These are phyloP conservation scores for Wickerhamomyces strasburgensis DNA, from an alignment of 805 yeast species.

Conservation along the genomic window DNA sequence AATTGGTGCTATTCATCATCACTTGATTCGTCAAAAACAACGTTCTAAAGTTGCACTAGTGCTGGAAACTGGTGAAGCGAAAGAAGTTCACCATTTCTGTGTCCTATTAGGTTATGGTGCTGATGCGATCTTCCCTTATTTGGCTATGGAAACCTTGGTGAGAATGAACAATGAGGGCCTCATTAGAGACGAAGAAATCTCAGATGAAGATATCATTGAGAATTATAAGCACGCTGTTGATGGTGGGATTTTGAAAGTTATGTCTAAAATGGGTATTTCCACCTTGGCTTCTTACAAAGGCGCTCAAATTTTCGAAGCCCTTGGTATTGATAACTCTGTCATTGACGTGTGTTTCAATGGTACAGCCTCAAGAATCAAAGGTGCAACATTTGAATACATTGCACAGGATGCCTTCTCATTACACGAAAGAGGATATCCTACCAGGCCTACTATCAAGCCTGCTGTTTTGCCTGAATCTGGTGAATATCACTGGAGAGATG, in stretches of 20 bases:
- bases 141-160: slow-evolving; percentile 83
- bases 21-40: slow-evolving; percentile 90
- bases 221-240: slow-evolving; percentile 85
- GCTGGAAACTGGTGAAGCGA: slow-evolving; percentile 93
- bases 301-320: slow-evolving; percentile 96
- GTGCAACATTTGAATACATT: slow-evolving; percentile 90
- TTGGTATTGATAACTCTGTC: slow-evolving; percentile 93
- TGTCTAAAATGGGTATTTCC: slow-evolving; percentile 99
- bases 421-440: slow-evolving; percentile 90
- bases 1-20: slow-evolving; percentile 96
- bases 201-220: slow-evolving; percentile 55
- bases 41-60: slow-evolving; percentile 92
- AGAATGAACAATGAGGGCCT: slow-evolving; percentile 81
- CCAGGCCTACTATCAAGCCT: slow-evolving; percentile 64
- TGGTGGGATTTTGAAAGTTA: slow-evolving; percentile 90
- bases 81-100: slow-evolving; percentile 96
- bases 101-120: slow-evolving; percentile 95
- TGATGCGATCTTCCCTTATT: slow-evolving; percentile 91
- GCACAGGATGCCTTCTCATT: slow-evolving; percentile 95
- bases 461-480: slow-evolving; percentile 85
- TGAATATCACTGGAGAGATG: slow-evolving; percentile 98
- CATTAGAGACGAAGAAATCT: slow-evolving; percentile 48
- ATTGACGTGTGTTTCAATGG: slow-evolving; percentile 95
- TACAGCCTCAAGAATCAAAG: slow-evolving; percentile 94
- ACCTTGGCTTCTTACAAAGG: slow-evolving; percentile 98